Conservation (phyloP, 176 grass and related monocot species). For the Poa annua region DNA sequence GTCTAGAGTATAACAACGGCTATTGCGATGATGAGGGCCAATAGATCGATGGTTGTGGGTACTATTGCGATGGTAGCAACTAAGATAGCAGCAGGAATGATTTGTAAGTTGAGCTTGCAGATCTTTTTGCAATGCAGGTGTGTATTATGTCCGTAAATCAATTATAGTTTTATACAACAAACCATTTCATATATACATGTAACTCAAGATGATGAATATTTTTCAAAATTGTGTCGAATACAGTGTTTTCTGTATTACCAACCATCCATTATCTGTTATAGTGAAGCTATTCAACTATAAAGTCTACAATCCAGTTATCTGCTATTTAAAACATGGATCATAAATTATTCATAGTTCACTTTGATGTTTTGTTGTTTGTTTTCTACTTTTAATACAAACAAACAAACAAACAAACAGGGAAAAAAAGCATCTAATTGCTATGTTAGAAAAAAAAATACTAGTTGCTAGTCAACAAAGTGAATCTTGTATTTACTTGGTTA, state of each 20-base stretch:
- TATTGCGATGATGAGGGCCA: not conserved
- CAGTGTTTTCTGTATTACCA: not conserved
- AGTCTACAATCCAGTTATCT: not conserved
- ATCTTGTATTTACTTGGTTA: conserved; percentile 21
- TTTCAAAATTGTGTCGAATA: not conserved
- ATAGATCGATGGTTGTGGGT: not conserved
- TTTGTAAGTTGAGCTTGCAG: not conserved
- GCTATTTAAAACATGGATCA: not conserved
- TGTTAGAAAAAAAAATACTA: conserved; percentile 17
- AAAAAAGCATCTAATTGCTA: not conserved
- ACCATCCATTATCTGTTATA: not conserved
- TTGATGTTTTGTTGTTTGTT: conserved; percentile 13
- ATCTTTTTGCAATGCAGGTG: not conserved
- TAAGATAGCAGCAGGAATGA: not conserved
- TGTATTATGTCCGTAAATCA: not conserved
- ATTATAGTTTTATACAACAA: not conserved
- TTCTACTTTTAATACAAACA: conserved; percentile 14
- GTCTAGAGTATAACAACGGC: not conserved
- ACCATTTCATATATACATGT: not conserved
- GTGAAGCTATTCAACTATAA: not conserved
- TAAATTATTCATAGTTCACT: not conserved
- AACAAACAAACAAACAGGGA: conserved; percentile 24
- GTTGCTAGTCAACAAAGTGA: not conserved
- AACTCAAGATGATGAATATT: conserved; percentile 5
- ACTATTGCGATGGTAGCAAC: not conserved